These are phyloP conservation scores for Coniochaeta sp. DNA, from an alignment of 2,329 filamentous ascomycete genomes.

Conservation along the genomic window DNA sequence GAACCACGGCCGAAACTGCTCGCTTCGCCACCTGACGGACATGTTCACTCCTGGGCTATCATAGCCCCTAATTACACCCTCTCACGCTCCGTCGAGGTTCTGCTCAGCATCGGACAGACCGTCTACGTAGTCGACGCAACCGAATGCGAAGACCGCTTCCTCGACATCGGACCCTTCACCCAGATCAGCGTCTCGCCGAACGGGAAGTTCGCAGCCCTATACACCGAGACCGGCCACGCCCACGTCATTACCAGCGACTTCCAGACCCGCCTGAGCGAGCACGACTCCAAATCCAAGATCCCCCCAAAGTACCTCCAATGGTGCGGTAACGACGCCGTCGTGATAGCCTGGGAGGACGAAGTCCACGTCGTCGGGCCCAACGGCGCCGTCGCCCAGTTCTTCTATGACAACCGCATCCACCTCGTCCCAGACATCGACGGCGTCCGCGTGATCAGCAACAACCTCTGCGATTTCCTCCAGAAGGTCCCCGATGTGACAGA, in stretches of 20 bases:
- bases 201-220: constrained; percentile 80
- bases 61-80: constrained; percentile 83
- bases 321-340: constrained; percentile 91
- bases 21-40: constrained; percentile 66
- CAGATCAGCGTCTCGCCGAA: constrained; percentile 89
- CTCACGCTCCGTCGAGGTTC: constrained; percentile 85
- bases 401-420: constrained; percentile 88
- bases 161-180: constrained; percentile 87
- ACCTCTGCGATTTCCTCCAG: constrained; percentile 96
- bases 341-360: constrained; percentile 96
- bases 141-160: constrained; percentile 82
- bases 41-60: constrained; percentile 81
- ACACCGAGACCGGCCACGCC: constrained; percentile 74
- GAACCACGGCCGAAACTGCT: constrained; percentile 84
- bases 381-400: constrained; percentile 68
- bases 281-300: constrained; percentile 80
- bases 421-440: constrained; percentile 66
- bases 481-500: constrained; percentile 81
- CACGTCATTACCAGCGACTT: constrained; percentile 96
- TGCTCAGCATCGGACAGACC: constrained; percentile 77
- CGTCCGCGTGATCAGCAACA: constrained; percentile 82
- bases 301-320: constrained; percentile 83
- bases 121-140: constrained; percentile 81
- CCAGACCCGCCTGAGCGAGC: constrained; percentile 84
- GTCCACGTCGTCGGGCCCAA: constrained; percentile 87